Base-by-base conservation (phyloP, 2,329 filamentous ascomycete species). In the Thielaviopsis ethacetica region DNA sequence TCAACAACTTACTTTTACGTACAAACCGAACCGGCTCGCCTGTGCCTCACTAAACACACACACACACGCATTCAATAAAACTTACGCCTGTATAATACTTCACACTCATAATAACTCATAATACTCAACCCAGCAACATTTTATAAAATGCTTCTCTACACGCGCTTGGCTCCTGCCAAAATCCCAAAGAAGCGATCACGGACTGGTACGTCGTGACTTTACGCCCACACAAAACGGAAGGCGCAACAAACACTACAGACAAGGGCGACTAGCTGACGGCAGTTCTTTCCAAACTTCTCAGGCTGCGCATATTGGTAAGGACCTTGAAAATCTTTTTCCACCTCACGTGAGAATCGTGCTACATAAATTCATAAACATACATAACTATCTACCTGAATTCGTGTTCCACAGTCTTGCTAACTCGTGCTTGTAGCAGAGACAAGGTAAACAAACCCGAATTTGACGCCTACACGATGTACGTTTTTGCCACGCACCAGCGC, bases 121-220 rank as follows among this genome's bases (percentile, higher is more conserved):
- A 34, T 34, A 34, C 12, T 2, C 15, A 41, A 12, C 34, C 2
- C 3, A 3, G 9, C 38, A 44, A n/a, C 30, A 21, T 50, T 21
- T 22, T 30, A 51, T 26, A 65, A 56, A 52, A 82, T 82, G 80
- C 69, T 83, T 64, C 68, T 83, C 52, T 83, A 81, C 66, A 80
- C 78, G n/a, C 75, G 73, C 67, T 68, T 76, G 55, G 79, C 79
- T 60, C 68, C 74, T 53, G 77, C 79, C n/a, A 82, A 81, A 68
- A 70, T 73, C 52, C 79, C 79, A 34, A 83, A 82, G 69, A 75
- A 71, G 65, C 74, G 80, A 59, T 82, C 80, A n/a, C 73, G 79
- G 70, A 75, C 77, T 67, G 78, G 78, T 81, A 69, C 71, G 76
- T 75, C 27, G 10, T 34, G 53, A 49, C 59, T 34, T 21, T 21